Evolutionary conservation across 441 rosid genomes (phyloP).

Genomic region (Mallotus repandus): DNA sequence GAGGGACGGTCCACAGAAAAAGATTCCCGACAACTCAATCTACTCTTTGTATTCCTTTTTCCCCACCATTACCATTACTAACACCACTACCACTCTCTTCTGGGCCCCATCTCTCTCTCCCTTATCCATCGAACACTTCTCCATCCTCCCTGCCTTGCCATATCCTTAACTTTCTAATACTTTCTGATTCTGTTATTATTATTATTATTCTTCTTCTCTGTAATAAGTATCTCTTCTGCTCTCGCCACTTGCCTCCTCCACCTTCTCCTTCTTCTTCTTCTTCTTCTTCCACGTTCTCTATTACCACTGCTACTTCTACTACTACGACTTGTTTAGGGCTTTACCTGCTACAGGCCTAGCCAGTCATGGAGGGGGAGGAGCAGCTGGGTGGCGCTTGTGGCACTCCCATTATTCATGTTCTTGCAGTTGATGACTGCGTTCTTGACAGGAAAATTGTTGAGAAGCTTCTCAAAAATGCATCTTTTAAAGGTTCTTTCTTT

Average conservation of each 20-base stretch:
- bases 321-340: background rate
- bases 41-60: background rate
- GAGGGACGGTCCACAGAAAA: background rate
- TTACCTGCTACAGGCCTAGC: background rate
- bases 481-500: slow-evolving; percentile 21
- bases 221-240: background rate
- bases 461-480: slow-evolving; percentile 14
- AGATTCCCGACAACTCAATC: slow-evolving; percentile 22
- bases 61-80: background rate
- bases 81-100: background rate
- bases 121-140: background rate
- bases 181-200: background rate
- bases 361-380: slow-evolving; percentile 10
- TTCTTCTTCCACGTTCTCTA: too few relatives aligned
- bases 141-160: background rate
- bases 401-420: slow-evolving; percentile 14
- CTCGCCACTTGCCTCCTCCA: background rate
- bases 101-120: background rate
- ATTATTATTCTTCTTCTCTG: too few relatives aligned
- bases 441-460: slow-evolving; percentile 17
- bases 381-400: background rate
- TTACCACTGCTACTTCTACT: background rate
- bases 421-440: slow-evolving; percentile 23
- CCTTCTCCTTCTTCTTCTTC: background rate
- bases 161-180: background rate